phyloP scores from a whole-genome alignment of 1,284 basidiomycete species.

The Mycosarcoma maydis region DNA sequence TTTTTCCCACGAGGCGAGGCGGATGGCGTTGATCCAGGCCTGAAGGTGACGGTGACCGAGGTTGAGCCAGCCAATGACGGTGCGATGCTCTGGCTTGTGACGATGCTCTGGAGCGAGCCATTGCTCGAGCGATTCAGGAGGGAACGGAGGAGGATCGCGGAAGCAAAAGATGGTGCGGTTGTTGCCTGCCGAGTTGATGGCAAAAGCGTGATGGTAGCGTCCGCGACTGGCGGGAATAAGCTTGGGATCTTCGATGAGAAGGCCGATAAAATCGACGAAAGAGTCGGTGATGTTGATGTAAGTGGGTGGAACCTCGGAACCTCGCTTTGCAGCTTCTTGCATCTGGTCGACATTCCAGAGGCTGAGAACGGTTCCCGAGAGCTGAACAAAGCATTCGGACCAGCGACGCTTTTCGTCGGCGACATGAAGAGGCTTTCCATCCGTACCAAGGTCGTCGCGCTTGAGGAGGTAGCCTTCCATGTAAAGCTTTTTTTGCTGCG shows the following conservation, averaged over 20 bases:
- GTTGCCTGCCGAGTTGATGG: slow-evolving; percentile 91
- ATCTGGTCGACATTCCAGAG: slow-evolving; percentile 88
- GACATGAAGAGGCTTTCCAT: slow-evolving; percentile 60
- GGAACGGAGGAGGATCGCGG: slow-evolving; percentile 54
- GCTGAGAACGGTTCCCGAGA: slow-evolving; percentile 90
- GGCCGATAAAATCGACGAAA: slow-evolving; percentile 71
- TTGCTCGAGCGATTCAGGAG: slow-evolving; percentile 51
- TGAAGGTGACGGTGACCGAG: slow-evolving; percentile 61
- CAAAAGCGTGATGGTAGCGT: slow-evolving; percentile 77
- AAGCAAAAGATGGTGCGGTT: slow-evolving; percentile 84
- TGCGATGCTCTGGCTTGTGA: slow-evolving; percentile 54
- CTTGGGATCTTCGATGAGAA: slow-evolving; percentile 70
- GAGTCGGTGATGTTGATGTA: slow-evolving; percentile 89
- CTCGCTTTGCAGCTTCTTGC: slow-evolving; percentile 80
- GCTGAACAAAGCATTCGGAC: slow-evolving; percentile 75
- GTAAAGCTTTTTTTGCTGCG: slow-evolving; percentile 63
- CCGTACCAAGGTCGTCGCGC: slow-evolving; percentile 59
- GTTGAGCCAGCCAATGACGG: slow-evolving; percentile 62
- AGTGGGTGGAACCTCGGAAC: slow-evolving; percentile 82
- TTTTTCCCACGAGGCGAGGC: slow-evolving; percentile 93
- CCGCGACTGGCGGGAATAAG: slow-evolving; percentile 69
- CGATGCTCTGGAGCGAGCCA: slow-evolving; percentile 51
- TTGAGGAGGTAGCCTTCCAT: slow-evolving; percentile 66
- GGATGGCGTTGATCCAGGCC: slow-evolving; percentile 85
- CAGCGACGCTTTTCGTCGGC: slow-evolving; percentile 56